Percentiles rank a stretch among this genome's conserved stretches.
Conservation (phyloP, 371 early-diverging fungal genomes). For the Saksenaea vasiformis region DNA sequence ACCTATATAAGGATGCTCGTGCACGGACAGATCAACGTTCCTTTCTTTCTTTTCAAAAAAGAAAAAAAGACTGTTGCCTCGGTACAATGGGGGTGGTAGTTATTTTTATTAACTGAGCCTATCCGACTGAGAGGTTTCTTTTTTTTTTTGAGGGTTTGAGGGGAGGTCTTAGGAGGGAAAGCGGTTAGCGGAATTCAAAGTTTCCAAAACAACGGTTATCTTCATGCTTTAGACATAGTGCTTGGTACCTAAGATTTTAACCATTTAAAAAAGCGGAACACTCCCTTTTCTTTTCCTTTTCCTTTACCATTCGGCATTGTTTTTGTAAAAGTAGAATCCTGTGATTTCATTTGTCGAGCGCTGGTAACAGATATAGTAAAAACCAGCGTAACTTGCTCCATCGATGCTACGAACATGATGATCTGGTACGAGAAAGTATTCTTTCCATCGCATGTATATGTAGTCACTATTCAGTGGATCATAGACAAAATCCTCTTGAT, state of each 20-base stretch:
- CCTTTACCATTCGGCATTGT: constrained; percentile 78
- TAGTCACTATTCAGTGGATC: constrained; percentile 72
- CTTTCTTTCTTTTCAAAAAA: not conserved
- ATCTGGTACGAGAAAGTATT: constrained; percentile 94
- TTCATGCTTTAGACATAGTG: constrained; percentile 71
- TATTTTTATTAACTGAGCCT: too few species aligned
- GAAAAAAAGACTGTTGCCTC: too few species aligned
- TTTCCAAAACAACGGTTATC: constrained; percentile 53
- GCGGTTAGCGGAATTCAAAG: constrained; percentile 66
- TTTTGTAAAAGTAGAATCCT: constrained; percentile 88
- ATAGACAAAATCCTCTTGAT: constrained; percentile 68
- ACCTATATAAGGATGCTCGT: too few species aligned
- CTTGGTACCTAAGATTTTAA: constrained; percentile 77
- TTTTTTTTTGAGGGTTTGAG: too few species aligned
- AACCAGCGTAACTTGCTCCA: constrained; percentile 95
- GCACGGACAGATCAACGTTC: too few species aligned
- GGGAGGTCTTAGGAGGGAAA: not conserved
- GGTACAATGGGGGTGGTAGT: too few species aligned
- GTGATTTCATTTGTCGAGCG: constrained; percentile 74
- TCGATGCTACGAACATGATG: constrained; percentile 81
- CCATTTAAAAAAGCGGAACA: too few species aligned
- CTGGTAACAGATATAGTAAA: constrained; percentile 92
- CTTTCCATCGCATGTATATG: constrained; percentile 98
- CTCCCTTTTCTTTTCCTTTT: too few species aligned
- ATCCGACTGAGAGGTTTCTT: too few species aligned